Percentiles rank a stretch among this genome's conserved stretches.
These are phyloP conservation scores for Prosopis cineraria DNA, from an alignment of 306 rosid species.

Conservation along the genomic window DNA sequence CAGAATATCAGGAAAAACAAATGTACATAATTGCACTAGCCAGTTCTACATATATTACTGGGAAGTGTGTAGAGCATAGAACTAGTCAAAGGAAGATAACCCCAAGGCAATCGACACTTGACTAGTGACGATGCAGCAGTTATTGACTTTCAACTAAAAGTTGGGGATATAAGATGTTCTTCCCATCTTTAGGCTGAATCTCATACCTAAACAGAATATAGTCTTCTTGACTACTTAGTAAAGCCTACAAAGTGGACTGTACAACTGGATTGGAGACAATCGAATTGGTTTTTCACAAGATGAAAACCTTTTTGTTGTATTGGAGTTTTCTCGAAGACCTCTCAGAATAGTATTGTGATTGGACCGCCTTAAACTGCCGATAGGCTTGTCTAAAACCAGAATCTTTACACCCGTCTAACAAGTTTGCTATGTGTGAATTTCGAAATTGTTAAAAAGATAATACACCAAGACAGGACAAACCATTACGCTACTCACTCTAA, in stretches of 20 bases:
- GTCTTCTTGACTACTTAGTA: neutral
- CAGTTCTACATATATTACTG: neutral
- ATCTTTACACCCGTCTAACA: neutral
- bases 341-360: constrained; percentile 12
- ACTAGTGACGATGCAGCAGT: constrained; percentile 7
- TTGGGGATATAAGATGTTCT: neutral
- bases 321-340: constrained; percentile 5
- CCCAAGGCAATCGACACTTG: neutral
- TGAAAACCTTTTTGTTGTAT: constrained; percentile 4
- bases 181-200: constrained; percentile 8
- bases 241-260: constrained; percentile 6
- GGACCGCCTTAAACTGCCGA: neutral
- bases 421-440: constrained; percentile 16
- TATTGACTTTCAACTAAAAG: neutral
- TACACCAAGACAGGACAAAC: constrained; percentile 23
- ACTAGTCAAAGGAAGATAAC: constrained; percentile 6
- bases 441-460: constrained; percentile 35
- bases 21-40: neutral
- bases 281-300: constrained; percentile 18
- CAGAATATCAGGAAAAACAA: constrained; percentile 24
- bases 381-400: neutral
- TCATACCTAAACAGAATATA: constrained; percentile 14
- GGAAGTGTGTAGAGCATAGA: neutral
- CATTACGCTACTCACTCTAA: neutral
- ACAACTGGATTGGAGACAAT: constrained; percentile 7